These are phyloP conservation scores for Nicotiana attenuata DNA, from an alignment of 257 asterid species.

Conservation along the genomic window DNA sequence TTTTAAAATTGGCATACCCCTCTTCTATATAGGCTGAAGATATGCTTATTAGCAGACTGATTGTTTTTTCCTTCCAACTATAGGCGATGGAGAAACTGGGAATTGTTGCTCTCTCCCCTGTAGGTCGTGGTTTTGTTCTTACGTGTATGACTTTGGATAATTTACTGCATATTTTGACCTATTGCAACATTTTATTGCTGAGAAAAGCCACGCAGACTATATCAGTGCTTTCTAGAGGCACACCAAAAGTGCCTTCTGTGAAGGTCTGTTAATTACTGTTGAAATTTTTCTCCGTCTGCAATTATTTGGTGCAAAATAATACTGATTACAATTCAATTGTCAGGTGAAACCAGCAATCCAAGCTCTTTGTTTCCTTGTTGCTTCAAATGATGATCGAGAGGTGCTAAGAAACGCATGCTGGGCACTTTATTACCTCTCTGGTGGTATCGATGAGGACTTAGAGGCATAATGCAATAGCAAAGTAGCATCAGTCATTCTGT, in stretches of 20 bases:
- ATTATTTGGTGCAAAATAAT: not conserved
- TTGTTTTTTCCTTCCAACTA: too few relatives aligned
- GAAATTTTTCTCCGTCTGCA: not conserved
- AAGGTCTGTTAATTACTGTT: not conserved
- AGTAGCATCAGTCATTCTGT: not conserved
- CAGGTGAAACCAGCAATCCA: not conserved
- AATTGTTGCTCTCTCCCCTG: not conserved
- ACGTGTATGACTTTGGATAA: not conserved
- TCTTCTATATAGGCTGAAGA: too few relatives aligned
- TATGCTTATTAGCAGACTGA: too few relatives aligned
- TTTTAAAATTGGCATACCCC: too few relatives aligned
- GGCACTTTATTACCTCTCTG: too few relatives aligned
- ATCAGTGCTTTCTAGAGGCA: too few relatives aligned
- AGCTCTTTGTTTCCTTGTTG: not conserved
- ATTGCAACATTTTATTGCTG: too few relatives aligned
- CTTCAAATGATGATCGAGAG: not conserved
- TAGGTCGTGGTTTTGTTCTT: not conserved
- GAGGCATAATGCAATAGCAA: not conserved
- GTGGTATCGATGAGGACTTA: too few relatives aligned
- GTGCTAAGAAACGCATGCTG: not conserved
- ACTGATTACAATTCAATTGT: not conserved
- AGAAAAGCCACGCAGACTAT: not conserved
- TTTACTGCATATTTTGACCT: too few relatives aligned
- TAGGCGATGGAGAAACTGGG: not conserved
- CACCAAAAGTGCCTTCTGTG: too few relatives aligned